Evolutionary conservation across 257 asterid genomes (phyloP), one percentile per base, ranked within the genome.

Genomic region (Solanum lycopersicoides): DNA sequence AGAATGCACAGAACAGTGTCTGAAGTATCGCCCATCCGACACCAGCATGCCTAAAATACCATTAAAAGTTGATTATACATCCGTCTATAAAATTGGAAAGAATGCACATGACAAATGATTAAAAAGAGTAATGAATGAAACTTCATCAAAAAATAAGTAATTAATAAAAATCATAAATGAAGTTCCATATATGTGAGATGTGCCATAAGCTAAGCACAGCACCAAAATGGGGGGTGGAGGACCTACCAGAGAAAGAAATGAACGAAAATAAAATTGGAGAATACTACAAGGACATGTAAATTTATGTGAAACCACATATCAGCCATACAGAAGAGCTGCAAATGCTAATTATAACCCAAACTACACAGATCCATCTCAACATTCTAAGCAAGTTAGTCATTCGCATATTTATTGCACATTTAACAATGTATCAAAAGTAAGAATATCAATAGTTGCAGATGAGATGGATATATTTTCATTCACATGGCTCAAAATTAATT

Each of bases 1-100:
- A 95, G 98, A 90, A 94, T 96, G 91, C 98, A 96, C 41, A 96
- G 93, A 89, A 92, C 90, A 87, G 96, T 92, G 88, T 95, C 98
- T 25, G 94, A 90, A 86, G 86, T 77, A 90, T 94, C 92, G 83
- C 96, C 96, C 99, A 96, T 94, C 83, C 93, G 91, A 91, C 98
- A 95, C 98, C 98, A 96, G 91, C 98, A 96, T 77, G 93, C 98
- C 99, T 95, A 91, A 83, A 89, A 88, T 82, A 71, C 50, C 30
- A n/a, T 59, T 84, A 30, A 87, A 86, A 91, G 74, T 73, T 86
- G 12, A 71, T 76, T 86, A 72, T 47, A 80, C 69, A 50, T 80
- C 42, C 12, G 8, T 39, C 44, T 50, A 80, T 44, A 80, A 60
- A 80, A 80, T 30, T 47, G 66, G 69, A 80, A 50, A 12, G 53